A percentile compares a stretch with the other conserved stretches of the same genome.
Evolutionary conservation across 1,284 basidiomycete genomes (phyloP).

Genomic region (Moesziomyces globuligerus): DNA sequence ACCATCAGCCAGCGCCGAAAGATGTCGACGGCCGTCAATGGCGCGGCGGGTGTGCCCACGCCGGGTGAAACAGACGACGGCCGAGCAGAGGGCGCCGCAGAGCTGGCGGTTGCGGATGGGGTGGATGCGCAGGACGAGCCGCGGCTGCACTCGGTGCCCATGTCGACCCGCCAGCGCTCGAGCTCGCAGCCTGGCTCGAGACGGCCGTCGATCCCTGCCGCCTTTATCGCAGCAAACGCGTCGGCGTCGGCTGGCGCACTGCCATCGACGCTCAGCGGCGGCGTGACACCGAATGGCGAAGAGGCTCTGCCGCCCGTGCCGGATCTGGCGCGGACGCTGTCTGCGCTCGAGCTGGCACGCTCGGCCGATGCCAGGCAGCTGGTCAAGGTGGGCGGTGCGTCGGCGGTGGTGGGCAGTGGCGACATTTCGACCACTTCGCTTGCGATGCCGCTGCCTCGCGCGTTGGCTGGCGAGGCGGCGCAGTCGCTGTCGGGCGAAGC

Average conservation of each 20-base stretch:
- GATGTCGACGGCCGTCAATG: not conserved
- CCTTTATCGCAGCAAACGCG: slow-evolving; percentile 38
- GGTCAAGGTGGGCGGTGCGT: slow-evolving; percentile 1
- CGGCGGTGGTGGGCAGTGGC: not conserved
- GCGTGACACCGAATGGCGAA: slow-evolving; percentile 2
- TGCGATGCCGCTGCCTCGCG: slow-evolving; percentile 33
- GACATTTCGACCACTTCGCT: slow-evolving; percentile 5
- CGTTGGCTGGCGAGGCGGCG: not conserved
- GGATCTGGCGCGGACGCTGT: slow-evolving; percentile 45
- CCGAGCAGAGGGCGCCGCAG: slow-evolving; percentile 7
- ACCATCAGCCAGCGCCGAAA: slow-evolving; percentile 56
- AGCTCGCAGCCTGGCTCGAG: slow-evolving; percentile 51
- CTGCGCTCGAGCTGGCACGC: slow-evolving; percentile 33
- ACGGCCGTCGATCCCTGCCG: slow-evolving; percentile 47
- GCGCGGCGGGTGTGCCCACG: not conserved
- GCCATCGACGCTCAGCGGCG: not conserved
- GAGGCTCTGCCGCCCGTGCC: slow-evolving; percentile 43
- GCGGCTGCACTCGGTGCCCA: slow-evolving; percentile 1
- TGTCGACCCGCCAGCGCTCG: slow-evolving; percentile 39
- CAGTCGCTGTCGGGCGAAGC: not conserved
- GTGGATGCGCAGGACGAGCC: not conserved
- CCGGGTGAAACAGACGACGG: not conserved
- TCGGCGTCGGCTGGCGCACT: not conserved
- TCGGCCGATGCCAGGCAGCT: not conserved
- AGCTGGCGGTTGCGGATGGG: slow-evolving; percentile 2